Conservation (phyloP, 2,329 filamentous ascomycete species). For the Aspergillus felis region DNA sequence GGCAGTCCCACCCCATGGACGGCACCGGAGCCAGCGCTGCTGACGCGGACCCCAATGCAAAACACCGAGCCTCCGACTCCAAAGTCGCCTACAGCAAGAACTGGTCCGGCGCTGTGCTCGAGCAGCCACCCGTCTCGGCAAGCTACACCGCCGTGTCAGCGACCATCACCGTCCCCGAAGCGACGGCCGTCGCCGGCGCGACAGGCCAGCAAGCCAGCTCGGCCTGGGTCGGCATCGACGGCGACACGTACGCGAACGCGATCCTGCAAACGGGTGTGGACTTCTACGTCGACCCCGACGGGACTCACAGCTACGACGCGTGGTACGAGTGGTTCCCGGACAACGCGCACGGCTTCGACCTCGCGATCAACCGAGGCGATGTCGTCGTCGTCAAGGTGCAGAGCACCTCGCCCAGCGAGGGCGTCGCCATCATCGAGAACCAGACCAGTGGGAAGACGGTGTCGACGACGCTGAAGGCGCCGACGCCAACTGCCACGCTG, state of each 20-base stretch:
- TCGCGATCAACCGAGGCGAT: conserved; percentile 46
- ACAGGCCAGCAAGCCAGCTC: conserved; percentile 45
- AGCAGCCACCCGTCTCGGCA: conserved; percentile 37
- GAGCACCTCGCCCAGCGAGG: conserved; percentile 37
- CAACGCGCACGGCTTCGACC: conserved; percentile 52
- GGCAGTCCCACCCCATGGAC: conserved; percentile 23
- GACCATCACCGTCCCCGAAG: conserved; percentile 51
- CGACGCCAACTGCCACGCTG: conserved; percentile 40
- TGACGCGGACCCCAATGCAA: background rate
- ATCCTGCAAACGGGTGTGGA: conserved; percentile 59
- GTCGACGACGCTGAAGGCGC: conserved; percentile 48
- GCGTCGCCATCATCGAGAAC: conserved; percentile 51
- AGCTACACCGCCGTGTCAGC: conserved; percentile 45
- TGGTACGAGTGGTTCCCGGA: conserved; percentile 63
- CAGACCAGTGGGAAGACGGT: conserved; percentile 50
- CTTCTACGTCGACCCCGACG: conserved; percentile 45
- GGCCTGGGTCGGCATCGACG: conserved; percentile 61
- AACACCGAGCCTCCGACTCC: conserved; percentile 16
- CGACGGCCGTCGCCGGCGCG: conserved; percentile 39
- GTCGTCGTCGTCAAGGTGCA: conserved; percentile 40
- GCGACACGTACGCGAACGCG: conserved; percentile 52
- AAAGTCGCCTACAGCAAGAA: conserved; percentile 53
- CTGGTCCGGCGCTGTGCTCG: conserved; percentile 58
- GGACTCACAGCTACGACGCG: conserved; percentile 45
- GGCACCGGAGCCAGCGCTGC: conserved; percentile 6